Conservation (phyloP, 192 early-diverging fungal genomes). For the Endogone sp. region DNA sequence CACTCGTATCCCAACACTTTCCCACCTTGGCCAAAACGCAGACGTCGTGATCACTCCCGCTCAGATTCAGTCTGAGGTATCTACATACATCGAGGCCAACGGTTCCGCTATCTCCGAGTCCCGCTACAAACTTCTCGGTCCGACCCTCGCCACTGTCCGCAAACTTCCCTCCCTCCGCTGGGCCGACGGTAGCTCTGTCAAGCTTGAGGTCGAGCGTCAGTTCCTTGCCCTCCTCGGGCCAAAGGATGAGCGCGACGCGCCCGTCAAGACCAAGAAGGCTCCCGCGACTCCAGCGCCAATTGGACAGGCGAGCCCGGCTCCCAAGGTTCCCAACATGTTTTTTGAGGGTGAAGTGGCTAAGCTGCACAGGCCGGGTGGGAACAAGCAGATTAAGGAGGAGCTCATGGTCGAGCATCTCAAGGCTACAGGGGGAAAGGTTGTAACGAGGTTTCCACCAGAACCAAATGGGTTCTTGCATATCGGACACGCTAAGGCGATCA, state of each 20-base stretch:
- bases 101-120: conserved; percentile 73
- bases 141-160: conserved; percentile 67
- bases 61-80: conserved; percentile 66
- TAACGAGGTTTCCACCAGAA: conserved; percentile 99
- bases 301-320: no score
- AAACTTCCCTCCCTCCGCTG: conserved; percentile 72
- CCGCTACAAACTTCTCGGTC: conserved; percentile 81
- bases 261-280: conserved; percentile 54
- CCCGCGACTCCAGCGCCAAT: conserved; percentile 31
- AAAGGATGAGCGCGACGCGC: conserved; percentile 92
- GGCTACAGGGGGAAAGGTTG: conserved; percentile 83
- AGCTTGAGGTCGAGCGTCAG: conserved; percentile 85
- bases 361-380: conserved; percentile 94
- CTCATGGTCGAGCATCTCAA: conserved; percentile 89
- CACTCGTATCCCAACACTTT: background rate
- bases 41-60: conserved; percentile 81
- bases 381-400: conserved; percentile 90
- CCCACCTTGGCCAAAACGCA: conserved; percentile 21
- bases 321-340: conserved; percentile 62
- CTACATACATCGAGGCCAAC: conserved; percentile 57
- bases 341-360: conserved; percentile 90
- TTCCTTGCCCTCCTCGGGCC: conserved; percentile 86
- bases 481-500: conserved; percentile 99
- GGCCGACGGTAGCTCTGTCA: conserved; percentile 87
- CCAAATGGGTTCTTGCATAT: conserved; percentile 99